phyloP scores from a whole-genome alignment of 306 rosid species.

The Arachis hypogaea region DNA sequence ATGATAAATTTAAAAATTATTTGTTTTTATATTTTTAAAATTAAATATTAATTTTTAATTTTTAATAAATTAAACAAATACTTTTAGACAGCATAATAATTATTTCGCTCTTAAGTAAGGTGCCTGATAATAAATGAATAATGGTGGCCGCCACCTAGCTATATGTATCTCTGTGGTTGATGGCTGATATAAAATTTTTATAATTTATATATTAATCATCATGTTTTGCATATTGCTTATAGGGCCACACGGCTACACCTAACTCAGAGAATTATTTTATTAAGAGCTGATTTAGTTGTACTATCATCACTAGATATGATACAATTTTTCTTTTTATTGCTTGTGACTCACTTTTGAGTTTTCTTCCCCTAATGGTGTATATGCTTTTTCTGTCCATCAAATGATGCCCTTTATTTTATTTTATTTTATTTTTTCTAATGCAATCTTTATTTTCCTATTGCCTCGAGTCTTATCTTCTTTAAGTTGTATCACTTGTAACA shows the following conservation, averaged over 20 bases:
- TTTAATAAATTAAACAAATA: too few species aligned
- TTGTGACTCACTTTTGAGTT: constrained; percentile 1
- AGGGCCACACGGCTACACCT: constrained; percentile 25
- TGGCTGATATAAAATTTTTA: constrained; percentile 34
- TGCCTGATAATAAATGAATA: constrained; percentile 19
- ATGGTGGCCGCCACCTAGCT: constrained; percentile 46
- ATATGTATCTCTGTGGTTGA: constrained; percentile 16
- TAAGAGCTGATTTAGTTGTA: constrained; percentile 8
- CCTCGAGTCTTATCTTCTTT: too few species aligned
- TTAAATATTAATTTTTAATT: too few species aligned
- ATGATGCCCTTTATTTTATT: not conserved
- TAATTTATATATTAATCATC: constrained; percentile 27
- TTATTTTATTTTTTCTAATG: not conserved
- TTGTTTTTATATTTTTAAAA: too few species aligned
- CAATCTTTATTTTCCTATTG: not conserved
- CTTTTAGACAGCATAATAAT: too few species aligned
- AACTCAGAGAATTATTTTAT: constrained; percentile 14
- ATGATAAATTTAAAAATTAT: too few species aligned
- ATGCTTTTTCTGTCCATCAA: not conserved
- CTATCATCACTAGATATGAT: not conserved
- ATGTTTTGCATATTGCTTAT: constrained; percentile 31
- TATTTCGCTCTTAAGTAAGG: constrained; percentile 35
- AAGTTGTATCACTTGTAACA: too few species aligned
- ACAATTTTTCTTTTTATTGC: not conserved
- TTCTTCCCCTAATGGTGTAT: not conserved